phyloP scores from a whole-genome alignment of 2,329 filamentous ascomycete genomes.

The Diplodia scrobiculata region DNA sequence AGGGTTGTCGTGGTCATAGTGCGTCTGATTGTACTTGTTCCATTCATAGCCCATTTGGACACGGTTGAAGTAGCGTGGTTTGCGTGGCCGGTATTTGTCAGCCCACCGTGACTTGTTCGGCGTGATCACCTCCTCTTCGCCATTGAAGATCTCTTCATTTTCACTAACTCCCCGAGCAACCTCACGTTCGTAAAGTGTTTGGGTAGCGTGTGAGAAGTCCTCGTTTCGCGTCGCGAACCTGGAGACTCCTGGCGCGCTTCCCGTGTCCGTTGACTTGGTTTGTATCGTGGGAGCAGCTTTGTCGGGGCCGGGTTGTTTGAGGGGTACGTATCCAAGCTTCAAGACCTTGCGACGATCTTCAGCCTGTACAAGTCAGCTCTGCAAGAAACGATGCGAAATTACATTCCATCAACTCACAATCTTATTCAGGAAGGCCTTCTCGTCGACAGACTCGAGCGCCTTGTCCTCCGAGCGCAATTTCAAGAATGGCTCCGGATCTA shows the following conservation, averaged over 20 bases:
- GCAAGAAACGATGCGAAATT: conserved; percentile 23
- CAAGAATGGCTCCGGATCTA: conserved; percentile 68
- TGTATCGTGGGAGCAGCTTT: conserved; percentile 37
- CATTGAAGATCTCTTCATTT: conserved; percentile 93
- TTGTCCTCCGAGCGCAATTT: conserved; percentile 68
- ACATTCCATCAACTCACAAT: conserved; percentile 51
- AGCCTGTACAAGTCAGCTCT: conserved; percentile 40
- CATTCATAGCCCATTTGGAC: conserved; percentile 99
- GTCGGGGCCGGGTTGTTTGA: conserved; percentile 50
- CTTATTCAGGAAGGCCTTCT: conserved; percentile 60
- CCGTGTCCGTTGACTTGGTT: conserved; percentile 45
- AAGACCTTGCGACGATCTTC: conserved; percentile 62
- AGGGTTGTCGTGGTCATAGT: conserved; percentile 98
- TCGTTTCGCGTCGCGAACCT: conserved; percentile 73
- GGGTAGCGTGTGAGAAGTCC: conserved; percentile 83
- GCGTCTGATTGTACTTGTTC: conserved; percentile 99
- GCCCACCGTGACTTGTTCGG: conserved; percentile 73
- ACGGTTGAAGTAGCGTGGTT: conserved; percentile 95
- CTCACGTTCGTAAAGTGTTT: conserved; percentile 87
- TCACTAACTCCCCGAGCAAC: conserved; percentile 87
- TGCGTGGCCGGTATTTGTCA: conserved; percentile 81
- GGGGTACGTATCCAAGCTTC: conserved; percentile 69
- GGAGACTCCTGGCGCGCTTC: conserved; percentile 59
- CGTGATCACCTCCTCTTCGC: conserved; percentile 76
- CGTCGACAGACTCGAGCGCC: conserved; percentile 58